These are phyloP conservation scores for Phragmites australis DNA, from an alignment of 176 grass and related monocot genomes.

Conservation along the genomic window DNA sequence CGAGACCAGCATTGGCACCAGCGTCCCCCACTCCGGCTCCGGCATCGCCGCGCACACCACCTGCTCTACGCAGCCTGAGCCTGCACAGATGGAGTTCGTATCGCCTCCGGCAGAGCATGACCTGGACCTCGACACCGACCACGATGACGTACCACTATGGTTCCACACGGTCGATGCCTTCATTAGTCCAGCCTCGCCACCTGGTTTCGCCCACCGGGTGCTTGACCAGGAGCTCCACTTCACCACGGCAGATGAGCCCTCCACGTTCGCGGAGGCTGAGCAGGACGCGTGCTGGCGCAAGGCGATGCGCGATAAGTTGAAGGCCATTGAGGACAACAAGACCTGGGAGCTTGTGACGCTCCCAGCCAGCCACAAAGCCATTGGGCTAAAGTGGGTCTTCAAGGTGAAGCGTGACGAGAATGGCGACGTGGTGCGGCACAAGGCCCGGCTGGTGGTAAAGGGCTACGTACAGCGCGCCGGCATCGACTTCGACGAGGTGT, in stretches of 20 bases:
- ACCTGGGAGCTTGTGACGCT: background rate
- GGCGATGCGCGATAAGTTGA: background rate
- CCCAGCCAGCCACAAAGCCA: no score
- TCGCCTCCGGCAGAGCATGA: background rate
- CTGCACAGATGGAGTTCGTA: background rate
- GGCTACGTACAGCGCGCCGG: no score
- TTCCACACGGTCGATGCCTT: background rate
- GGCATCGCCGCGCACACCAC: no score
- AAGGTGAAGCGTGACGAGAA: no score
- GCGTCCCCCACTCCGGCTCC: no score
- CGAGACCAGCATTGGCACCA: no score
- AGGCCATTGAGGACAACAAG: background rate
- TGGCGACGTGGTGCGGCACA: no score
- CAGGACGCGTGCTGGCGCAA: background rate
- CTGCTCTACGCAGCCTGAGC: background rate
- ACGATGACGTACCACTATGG: background rate
- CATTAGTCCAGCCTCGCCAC: background rate
- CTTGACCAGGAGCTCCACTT: background rate
- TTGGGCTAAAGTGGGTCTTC: no score
- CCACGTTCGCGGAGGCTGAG: background rate
- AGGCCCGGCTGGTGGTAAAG: no score
- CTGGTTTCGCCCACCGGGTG: background rate
- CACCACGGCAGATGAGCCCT: background rate
- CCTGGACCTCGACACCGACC: background rate
- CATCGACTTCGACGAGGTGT: background rate